Percentiles rank a stretch among this genome's conserved stretches.
Conservation (phyloP, 352 stramenopile species). For the Phytophthora foliorum region DNA sequence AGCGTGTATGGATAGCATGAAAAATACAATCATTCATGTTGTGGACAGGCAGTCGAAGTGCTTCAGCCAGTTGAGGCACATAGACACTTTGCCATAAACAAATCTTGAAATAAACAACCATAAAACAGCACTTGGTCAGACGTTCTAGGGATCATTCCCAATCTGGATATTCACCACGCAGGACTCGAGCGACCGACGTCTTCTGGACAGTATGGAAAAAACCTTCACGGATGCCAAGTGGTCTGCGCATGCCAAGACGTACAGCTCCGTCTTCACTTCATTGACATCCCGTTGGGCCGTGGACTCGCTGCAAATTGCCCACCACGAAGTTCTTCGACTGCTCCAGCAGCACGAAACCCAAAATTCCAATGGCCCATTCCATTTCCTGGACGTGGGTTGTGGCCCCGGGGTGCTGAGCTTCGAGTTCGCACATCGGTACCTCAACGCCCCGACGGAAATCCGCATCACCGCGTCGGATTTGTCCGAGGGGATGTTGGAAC, state of each 20-base stretch:
- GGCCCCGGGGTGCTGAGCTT: slow-evolving; percentile 45
- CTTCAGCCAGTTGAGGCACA: too few species aligned
- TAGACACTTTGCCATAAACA: neutral
- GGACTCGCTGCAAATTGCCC: slow-evolving; percentile 42
- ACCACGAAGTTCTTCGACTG: slow-evolving; percentile 29
- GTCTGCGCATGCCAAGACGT: slow-evolving; percentile 42
- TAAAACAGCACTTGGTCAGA: too few species aligned
- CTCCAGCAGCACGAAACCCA: slow-evolving; percentile 35
- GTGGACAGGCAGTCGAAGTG: too few species aligned
- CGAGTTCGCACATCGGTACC: slow-evolving; percentile 47
- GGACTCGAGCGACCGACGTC: neutral
- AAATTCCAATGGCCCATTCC: slow-evolving; percentile 15
- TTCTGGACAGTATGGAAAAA: slow-evolving; percentile 33
- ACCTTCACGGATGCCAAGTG: slow-evolving; percentile 43
- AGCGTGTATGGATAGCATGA: too few species aligned
- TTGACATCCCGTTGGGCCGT: slow-evolving; percentile 32
- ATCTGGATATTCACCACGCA: neutral
- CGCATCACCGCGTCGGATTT: slow-evolving; percentile 55
- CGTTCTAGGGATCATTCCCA: neutral
- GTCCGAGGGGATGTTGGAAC: slow-evolving; percentile 50
- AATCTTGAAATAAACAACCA: neutral
- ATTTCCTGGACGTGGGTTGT: slow-evolving; percentile 51
- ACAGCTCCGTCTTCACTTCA: slow-evolving; percentile 31
- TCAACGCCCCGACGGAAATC: slow-evolving; percentile 18
- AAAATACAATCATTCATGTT: too few species aligned